A percentile compares a stretch with the other conserved stretches of the same genome.
These are phyloP conservation scores for Penicillium expansum DNA, from an alignment of 2,329 filamentous ascomycete genomes.

Conservation along the genomic window DNA sequence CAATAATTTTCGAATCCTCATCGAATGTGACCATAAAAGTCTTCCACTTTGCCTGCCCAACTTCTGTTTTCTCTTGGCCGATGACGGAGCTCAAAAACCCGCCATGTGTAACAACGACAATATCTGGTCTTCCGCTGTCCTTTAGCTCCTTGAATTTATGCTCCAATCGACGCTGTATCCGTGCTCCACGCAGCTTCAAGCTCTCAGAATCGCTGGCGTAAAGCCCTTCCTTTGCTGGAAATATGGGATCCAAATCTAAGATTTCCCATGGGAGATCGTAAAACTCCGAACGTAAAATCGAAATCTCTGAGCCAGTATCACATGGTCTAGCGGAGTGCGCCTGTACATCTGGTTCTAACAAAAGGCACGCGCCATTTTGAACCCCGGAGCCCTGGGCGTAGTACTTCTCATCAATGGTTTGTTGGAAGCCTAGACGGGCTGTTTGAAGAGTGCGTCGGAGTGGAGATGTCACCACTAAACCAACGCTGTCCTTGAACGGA, in stretches of 20 bases:
- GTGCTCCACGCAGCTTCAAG: not conserved
- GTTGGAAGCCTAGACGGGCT: constrained; percentile 7
- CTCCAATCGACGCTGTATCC: not conserved
- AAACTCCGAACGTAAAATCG: constrained; percentile 9
- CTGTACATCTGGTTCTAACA: constrained; percentile 12
- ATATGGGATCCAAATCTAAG: constrained; percentile 2
- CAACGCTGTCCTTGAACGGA: not conserved
- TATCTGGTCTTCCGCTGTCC: constrained; percentile 3
- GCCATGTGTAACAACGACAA: constrained; percentile 20
- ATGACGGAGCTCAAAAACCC: constrained; percentile 9
- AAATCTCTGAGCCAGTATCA: constrained; percentile 12
- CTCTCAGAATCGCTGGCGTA: constrained; percentile 3
- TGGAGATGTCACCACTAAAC: not conserved
- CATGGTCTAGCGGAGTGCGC: constrained; percentile 15
- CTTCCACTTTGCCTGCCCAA: constrained; percentile 1
- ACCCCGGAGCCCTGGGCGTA: not conserved
- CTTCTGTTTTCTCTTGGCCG: not conserved
- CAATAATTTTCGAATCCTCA: not conserved
- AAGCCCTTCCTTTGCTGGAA: constrained; percentile 8
- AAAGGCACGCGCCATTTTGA: constrained; percentile 1
- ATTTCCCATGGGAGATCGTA: constrained; percentile 10
- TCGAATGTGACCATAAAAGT: constrained; percentile 9
- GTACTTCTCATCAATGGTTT: not conserved
- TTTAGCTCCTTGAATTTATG: constrained; percentile 5
- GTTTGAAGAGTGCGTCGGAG: constrained; percentile 3